These are phyloP conservation scores for Carnegiea gigantea DNA, from an alignment of 179 eudicot genomes.

Conservation along the genomic window DNA sequence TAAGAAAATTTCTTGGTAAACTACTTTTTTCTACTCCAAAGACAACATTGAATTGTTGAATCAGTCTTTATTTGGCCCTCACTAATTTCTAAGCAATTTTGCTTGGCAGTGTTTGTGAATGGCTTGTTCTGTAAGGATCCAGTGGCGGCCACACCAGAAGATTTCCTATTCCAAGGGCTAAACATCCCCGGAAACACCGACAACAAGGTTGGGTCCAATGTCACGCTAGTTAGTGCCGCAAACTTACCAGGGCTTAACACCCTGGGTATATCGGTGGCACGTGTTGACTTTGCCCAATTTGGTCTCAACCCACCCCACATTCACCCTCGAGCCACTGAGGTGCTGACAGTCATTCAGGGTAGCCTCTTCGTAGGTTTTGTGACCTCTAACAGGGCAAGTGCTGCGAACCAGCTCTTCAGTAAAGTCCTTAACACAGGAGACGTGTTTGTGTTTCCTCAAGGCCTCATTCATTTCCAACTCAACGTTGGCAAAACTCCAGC, in stretches of 20 bases:
- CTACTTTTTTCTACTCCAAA: background rate
- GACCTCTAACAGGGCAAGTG: constrained; percentile 14
- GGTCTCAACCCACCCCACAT: background rate
- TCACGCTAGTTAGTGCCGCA: background rate
- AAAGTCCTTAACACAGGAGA: constrained; percentile 17
- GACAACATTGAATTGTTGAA: background rate
- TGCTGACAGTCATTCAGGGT: constrained; percentile 14
- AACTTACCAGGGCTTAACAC: constrained; percentile 22
- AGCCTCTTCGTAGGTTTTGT: constrained; percentile 16
- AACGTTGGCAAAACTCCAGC: background rate
- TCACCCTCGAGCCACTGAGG: constrained; percentile 15
- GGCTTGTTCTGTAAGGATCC: constrained; percentile 19
- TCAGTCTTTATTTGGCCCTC: background rate
- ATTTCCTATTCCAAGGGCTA: constrained; percentile 18
- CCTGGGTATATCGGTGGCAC: constrained; percentile 20
- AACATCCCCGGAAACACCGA: constrained; percentile 10
- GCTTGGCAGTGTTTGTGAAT: constrained; percentile 19
- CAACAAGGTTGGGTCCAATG: constrained; percentile 10
- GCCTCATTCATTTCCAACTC: constrained; percentile 14
- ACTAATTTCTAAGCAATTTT: background rate
- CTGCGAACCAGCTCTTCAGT: constrained; percentile 3
- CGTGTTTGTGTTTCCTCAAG: constrained; percentile 19
- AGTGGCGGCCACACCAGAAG: background rate
- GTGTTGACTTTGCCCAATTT: constrained; percentile 15
- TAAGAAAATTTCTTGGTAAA: background rate